Conservation (phyloP, 1,284 basidiomycete species). For the Exobasidium cylindrosporum region DNA sequence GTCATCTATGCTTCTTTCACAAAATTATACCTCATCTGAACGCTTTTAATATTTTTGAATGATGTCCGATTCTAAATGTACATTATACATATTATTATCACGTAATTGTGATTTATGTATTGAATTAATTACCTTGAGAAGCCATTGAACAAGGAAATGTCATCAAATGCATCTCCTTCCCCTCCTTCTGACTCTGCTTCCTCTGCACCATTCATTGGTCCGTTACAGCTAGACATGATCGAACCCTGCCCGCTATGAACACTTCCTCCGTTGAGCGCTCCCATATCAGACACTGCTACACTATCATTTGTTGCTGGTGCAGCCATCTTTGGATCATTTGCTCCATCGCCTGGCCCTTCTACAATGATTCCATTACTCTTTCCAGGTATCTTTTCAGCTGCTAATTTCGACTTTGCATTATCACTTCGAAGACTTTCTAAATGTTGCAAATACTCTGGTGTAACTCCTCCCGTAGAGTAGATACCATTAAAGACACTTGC, state of each 20-base stretch:
- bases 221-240: slow-evolving; percentile 35
- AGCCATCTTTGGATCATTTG: slow-evolving; percentile 34
- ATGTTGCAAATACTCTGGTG: slow-evolving; percentile 74
- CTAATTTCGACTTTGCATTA: slow-evolving; percentile 65
- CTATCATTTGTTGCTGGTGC: slow-evolving; percentile 1
- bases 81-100: too few species aligned
- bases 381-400: slow-evolving; percentile 25
- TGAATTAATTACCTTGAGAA: slow-evolving; percentile 31
- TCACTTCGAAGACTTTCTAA: slow-evolving; percentile 80
- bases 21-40: too few species aligned
- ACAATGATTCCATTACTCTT: slow-evolving; percentile 25
- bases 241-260: neutral
- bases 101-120: too few species aligned
- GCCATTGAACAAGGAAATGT: slow-evolving; percentile 37
- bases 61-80: too few species aligned
- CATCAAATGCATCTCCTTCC: neutral
- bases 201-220: slow-evolving; percentile 53
- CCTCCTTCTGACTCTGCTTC: slow-evolving; percentile 21
- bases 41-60: too few species aligned
- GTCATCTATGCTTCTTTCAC: too few species aligned
- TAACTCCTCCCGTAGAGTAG: slow-evolving; percentile 94
- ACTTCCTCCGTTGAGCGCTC: slow-evolving; percentile 11
- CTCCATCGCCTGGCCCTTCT: slow-evolving; percentile 19
- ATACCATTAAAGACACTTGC: slow-evolving; percentile 97
- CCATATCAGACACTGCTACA: slow-evolving; percentile 1